Evolutionary conservation across 108 stramenopile genomes (phyloP).

Genomic region (Nitzschia sp.): DNA sequence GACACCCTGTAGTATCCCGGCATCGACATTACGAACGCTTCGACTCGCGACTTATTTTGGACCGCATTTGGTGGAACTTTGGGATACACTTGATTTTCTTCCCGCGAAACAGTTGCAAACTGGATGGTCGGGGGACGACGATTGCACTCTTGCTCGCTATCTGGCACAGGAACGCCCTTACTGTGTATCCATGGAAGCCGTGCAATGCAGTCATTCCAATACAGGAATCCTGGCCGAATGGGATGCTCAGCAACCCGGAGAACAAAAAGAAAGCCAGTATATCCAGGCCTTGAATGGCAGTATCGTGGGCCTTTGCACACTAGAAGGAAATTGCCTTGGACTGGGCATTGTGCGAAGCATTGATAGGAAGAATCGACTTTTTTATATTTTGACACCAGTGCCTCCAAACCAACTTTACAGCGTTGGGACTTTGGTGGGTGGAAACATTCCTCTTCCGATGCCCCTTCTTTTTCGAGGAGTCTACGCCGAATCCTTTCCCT

Average conservation of each 20-base stretch:
- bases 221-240: slow-evolving; percentile 18
- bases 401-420: slow-evolving; percentile 8
- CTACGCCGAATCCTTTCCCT: slow-evolving; percentile 74
- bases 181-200: slow-evolving; percentile 45
- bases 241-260: neutral
- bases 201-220: slow-evolving; percentile 37
- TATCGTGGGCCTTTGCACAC: slow-evolving; percentile 74
- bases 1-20: slow-evolving; percentile 28
- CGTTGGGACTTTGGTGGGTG: slow-evolving; percentile 46
- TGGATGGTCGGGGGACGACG: slow-evolving; percentile 38
- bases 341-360: slow-evolving; percentile 81
- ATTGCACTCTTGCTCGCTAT: slow-evolving; percentile 50
- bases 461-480: slow-evolving; percentile 66
- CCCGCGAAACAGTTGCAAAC: slow-evolving; percentile 30
- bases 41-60: slow-evolving; percentile 75
- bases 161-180: slow-evolving; percentile 46
- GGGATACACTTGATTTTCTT: slow-evolving; percentile 33
- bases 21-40: slow-evolving; percentile 55
- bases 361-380: slow-evolving; percentile 49
- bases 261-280: slow-evolving; percentile 18
- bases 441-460: slow-evolving; percentile 60
- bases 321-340: slow-evolving; percentile 50
- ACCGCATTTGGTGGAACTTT: slow-evolving; percentile 17
- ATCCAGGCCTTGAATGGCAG: slow-evolving; percentile 64
- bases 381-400: slow-evolving; percentile 72